phyloP scores from a whole-genome alignment of 441 rosid genomes.

The Metrosideros polymorpha region DNA sequence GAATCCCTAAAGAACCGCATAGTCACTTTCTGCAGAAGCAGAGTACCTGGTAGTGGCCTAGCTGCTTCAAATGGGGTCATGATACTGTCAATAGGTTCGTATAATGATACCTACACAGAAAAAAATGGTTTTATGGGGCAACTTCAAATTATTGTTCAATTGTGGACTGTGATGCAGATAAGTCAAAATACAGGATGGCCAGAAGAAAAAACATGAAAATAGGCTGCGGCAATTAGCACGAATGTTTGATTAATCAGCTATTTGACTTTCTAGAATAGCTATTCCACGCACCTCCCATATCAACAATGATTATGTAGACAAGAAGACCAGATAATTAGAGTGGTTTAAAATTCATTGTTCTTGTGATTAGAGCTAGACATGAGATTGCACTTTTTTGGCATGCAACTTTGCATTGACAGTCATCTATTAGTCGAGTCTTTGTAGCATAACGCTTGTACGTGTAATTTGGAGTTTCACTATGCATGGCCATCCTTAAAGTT shows the following conservation, averaged over 20 bases:
- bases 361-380: neutral
- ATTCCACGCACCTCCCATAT: neutral
- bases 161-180: neutral
- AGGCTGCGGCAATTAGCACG: neutral
- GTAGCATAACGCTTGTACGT: neutral
- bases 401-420: neutral
- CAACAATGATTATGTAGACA: neutral
- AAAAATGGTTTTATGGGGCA: neutral
- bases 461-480: neutral
- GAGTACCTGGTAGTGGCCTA: constrained; percentile 40
- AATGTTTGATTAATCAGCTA: neutral
- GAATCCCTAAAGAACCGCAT: constrained; percentile 51
- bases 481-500: neutral
- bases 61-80: constrained; percentile 53
- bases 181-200: neutral
- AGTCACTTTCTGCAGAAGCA: constrained; percentile 36
- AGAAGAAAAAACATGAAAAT: neutral
- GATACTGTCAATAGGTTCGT: constrained; percentile 49
- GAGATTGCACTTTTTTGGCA: neutral
- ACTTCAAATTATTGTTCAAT: neutral
- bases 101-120: constrained; percentile 32
- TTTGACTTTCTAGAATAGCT: neutral
- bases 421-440: neutral
- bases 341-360: neutral
- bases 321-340: neutral